Evolutionary conservation across 805 yeast species (phyloP).

Genomic region (Teunomyces stri): DNA sequence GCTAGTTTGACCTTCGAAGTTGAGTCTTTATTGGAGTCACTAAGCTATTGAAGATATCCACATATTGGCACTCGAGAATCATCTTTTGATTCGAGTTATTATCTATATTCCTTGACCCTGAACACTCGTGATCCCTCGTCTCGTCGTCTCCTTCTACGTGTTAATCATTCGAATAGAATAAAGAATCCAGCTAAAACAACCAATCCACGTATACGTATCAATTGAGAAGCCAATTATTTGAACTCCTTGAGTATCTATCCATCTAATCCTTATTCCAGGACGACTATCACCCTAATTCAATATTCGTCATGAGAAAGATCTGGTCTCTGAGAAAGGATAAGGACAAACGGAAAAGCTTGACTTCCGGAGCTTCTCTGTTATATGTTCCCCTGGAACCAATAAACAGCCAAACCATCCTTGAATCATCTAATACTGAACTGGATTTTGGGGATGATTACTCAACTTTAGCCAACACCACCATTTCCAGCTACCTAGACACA

Average conservation of each 20-base stretch:
- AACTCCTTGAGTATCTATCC: background rate
- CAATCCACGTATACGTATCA: background rate
- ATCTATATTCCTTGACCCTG: background rate
- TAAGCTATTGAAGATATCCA: background rate
- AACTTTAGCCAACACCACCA: slow-evolving; percentile 8
- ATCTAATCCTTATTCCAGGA: background rate
- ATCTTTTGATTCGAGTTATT: background rate
- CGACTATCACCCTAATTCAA: background rate
- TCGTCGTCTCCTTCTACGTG: background rate
- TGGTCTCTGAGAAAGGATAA: slow-evolving; percentile 26
- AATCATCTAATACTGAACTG: background rate
- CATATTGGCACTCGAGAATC: background rate
- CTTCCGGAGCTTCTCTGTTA: background rate
- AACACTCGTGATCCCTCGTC: background rate
- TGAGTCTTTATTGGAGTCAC: background rate
- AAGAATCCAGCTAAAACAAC: too few relatives aligned
- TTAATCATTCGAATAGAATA: background rate
- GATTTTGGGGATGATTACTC: slow-evolving; percentile 11
- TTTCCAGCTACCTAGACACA: slow-evolving; percentile 3
- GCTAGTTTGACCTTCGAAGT: background rate
- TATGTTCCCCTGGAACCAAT: slow-evolving; percentile 7
- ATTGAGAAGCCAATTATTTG: background rate
- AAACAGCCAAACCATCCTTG: slow-evolving; percentile 5
- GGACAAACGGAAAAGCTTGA: slow-evolving; percentile 23
- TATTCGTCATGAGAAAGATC: slow-evolving; percentile 23